A percentile compares a stretch with the other conserved stretches of the same genome.
Evolutionary conservation across 176 grass and related monocot species (phyloP).

Genomic region (Oryza officinalis): DNA sequence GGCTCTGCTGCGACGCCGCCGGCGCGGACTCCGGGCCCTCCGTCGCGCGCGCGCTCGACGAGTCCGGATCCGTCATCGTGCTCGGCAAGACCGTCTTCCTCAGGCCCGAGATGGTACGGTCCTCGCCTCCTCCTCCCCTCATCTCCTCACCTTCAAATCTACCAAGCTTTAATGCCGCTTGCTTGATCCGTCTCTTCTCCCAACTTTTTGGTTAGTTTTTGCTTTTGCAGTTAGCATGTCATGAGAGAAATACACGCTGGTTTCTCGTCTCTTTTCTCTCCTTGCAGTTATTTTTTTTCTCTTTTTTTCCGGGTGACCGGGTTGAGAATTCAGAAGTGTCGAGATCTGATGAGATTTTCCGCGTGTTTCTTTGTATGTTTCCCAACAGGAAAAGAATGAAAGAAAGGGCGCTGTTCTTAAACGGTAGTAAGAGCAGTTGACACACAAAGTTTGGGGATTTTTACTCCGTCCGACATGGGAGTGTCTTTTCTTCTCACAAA

Average conservation of each 20-base stretch:
- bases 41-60: constrained; percentile 85
- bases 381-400: constrained; percentile 83
- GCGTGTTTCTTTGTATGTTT: constrained; percentile 85
- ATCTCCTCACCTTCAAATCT: neutral
- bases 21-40: constrained; percentile 42
- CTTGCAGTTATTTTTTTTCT: constrained; percentile 27
- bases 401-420: constrained; percentile 75
- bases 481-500: constrained; percentile 61
- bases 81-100: constrained; percentile 86
- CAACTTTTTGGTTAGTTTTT: constrained; percentile 36
- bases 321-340: constrained; percentile 53
- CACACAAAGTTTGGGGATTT: constrained; percentile 57
- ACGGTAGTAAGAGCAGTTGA: constrained; percentile 70
- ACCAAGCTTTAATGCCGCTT: constrained; percentile 32
- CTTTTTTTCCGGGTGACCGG: constrained; percentile 53
- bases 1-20: constrained; percentile 70
- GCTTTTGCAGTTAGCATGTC: constrained; percentile 51
- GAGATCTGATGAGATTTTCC: constrained; percentile 85
- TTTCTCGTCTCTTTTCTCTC: constrained; percentile 37
- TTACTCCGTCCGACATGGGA: constrained; percentile 78
- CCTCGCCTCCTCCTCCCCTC: neutral
- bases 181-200: constrained; percentile 35
- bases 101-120: constrained; percentile 83
- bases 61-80: constrained; percentile 84
- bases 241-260: constrained; percentile 51